Conservation (phyloP, 2,329 filamentous ascomycete genomes). For the Aspergillus terreus region DNA sequence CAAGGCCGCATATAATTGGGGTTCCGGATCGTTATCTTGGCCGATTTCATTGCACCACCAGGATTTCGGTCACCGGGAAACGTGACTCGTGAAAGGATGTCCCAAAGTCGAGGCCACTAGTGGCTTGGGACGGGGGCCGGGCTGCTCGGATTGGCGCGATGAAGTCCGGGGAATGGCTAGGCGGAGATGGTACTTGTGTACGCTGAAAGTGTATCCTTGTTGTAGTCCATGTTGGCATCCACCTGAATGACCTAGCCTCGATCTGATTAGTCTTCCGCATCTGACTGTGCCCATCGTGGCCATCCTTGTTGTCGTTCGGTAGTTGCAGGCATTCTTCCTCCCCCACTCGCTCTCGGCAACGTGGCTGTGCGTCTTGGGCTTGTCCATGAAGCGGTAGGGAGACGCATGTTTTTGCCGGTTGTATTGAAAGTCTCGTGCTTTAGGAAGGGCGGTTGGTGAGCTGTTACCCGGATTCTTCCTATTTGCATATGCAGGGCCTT, state of each 20-base stretch:
- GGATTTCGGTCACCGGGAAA: slow-evolving; percentile 3
- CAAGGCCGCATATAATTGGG: slow-evolving; percentile 7
- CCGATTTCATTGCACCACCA: slow-evolving; percentile 11
- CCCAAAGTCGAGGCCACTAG: slow-evolving; percentile 7
- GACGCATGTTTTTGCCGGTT: too few relatives aligned
- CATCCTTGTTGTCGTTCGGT: neutral
- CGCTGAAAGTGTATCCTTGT: neutral
- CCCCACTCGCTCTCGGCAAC: slow-evolving; percentile 1
- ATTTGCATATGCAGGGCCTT: too few relatives aligned
- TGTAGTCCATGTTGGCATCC: neutral
- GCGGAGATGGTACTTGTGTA: neutral
- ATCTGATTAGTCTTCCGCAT: neutral
- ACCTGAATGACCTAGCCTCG: neutral
- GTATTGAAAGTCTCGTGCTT: too few relatives aligned
- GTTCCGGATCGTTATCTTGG: slow-evolving; percentile 15
- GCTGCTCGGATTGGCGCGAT: slow-evolving; percentile 4
- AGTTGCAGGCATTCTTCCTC: neutral
- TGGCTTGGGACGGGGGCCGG: slow-evolving; percentile 8
- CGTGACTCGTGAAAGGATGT: neutral
- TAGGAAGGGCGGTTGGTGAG: too few relatives aligned
- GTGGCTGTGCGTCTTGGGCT: slow-evolving; percentile 2
- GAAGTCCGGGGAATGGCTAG: slow-evolving; percentile 3
- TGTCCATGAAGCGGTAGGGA: neutral
- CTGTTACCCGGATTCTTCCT: too few relatives aligned
- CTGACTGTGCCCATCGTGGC: neutral